Evolutionary conservation across 495 filamentous ascomycete genomes (phyloP).

Genomic region (Tetracladium marchalianum): DNA sequence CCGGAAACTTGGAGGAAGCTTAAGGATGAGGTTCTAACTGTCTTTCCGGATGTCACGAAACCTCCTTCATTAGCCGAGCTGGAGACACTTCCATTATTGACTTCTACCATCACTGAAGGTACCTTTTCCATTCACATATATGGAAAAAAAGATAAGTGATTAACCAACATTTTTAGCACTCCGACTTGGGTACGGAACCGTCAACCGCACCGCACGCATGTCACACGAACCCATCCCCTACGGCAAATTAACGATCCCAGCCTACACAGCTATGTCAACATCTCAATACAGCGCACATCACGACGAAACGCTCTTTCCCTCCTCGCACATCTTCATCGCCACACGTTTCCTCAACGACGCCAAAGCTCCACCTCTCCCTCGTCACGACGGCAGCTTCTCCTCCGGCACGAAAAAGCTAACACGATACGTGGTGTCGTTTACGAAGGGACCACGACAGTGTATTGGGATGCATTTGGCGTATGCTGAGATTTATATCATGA

Average conservation of each 20-base stretch:
- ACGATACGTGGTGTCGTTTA: conserved; percentile 15
- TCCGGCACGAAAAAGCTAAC: conserved; percentile 3
- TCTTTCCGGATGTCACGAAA: conserved; percentile 22
- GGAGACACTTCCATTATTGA: conserved; percentile 25
- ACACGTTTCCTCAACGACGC: conserved; percentile 30
- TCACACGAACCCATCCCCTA: conserved; percentile 12
- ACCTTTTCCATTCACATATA: too few species aligned
- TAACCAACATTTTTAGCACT: too few species aligned
- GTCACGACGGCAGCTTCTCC: not conserved
- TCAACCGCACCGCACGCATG: conserved; percentile 5
- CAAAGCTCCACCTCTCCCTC: too few species aligned
- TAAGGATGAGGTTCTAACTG: conserved; percentile 21
- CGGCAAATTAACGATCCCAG: conserved; percentile 17
- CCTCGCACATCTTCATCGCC: conserved; percentile 30
- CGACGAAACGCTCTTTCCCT: conserved; percentile 30
- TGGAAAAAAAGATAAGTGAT: too few species aligned
- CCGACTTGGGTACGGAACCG: too few species aligned
- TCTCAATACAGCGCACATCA: conserved; percentile 29
- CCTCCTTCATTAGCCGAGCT: conserved; percentile 22
- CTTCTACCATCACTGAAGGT: conserved; percentile 24
- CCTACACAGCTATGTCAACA: conserved; percentile 28
- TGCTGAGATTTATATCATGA: conserved; percentile 29
- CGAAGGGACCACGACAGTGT: conserved; percentile 15
- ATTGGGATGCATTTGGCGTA: conserved; percentile 26
- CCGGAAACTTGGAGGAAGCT: conserved; percentile 17